These are phyloP conservation scores for Epichloe typhina DNA, from an alignment of 2,329 filamentous ascomycete genomes.

Conservation along the genomic window DNA sequence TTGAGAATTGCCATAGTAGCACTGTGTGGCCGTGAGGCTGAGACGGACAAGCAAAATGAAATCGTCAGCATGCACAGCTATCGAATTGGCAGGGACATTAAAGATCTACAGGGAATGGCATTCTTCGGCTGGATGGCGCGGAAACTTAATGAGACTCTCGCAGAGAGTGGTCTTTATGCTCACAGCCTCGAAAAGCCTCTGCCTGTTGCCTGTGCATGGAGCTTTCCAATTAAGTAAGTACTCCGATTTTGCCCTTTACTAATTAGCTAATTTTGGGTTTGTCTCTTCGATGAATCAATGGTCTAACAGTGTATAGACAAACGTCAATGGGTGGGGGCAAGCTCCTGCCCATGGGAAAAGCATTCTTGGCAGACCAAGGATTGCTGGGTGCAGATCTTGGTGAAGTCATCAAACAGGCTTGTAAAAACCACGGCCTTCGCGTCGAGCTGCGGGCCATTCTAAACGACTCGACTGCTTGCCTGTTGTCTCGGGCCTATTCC, in stretches of 20 bases:
- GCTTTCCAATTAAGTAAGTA: constrained; percentile 55
- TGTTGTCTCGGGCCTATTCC: constrained; percentile 50
- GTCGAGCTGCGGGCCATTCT: constrained; percentile 47
- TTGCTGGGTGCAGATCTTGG: constrained; percentile 47
- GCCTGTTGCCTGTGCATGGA: constrained; percentile 52
- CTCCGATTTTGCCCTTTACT: background rate
- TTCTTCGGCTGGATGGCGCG: constrained; percentile 60
- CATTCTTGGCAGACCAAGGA: constrained; percentile 45
- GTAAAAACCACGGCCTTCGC: constrained; percentile 34
- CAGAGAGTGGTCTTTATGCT: constrained; percentile 25
- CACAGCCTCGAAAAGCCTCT: constrained; percentile 30
- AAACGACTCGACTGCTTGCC: constrained; percentile 54
- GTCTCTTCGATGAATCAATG: background rate
- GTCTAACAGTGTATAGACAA: constrained; percentile 34
- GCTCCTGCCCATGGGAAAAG: constrained; percentile 52
- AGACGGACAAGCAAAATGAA: constrained; percentile 27
- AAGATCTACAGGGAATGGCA: constrained; percentile 40
- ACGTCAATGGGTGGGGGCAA: constrained; percentile 47
- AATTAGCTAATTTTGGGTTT: background rate
- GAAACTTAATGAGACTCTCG: constrained; percentile 43
- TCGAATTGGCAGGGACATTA: constrained; percentile 42
- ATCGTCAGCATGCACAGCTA: constrained; percentile 44
- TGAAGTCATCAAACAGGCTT: constrained; percentile 42
- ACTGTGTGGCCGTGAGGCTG: constrained; percentile 32
- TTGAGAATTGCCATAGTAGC: constrained; percentile 51